phyloP scores from a whole-genome alignment of 2,329 filamentous ascomycete species.

The Salinomyces thailandicus region DNA sequence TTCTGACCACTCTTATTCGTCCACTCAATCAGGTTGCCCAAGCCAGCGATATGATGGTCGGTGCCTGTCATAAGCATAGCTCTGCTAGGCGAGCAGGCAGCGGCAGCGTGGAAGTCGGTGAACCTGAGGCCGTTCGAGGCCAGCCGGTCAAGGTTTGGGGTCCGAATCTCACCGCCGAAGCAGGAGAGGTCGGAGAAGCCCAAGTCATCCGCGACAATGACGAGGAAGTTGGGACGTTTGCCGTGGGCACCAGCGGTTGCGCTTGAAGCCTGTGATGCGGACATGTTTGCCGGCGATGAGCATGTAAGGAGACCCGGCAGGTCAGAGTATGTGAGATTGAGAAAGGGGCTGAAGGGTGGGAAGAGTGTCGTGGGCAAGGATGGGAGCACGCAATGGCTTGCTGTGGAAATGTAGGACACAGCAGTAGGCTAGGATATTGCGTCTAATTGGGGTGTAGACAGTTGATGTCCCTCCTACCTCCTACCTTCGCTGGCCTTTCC shows the following conservation, averaged over 20 bases:
- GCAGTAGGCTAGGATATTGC: no score
- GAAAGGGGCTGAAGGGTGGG: not conserved
- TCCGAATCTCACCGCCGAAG: constrained; percentile 52
- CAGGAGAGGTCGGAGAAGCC: constrained; percentile 45
- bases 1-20: constrained; percentile 45
- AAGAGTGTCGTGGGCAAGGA: no score
- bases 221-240: constrained; percentile 49
- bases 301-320: constrained; percentile 10
- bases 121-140: constrained; percentile 43
- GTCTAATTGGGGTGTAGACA: no score
- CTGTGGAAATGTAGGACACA: no score
- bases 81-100: constrained; percentile 54
- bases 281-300: constrained; percentile 20
- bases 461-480: no score
- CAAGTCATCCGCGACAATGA: constrained; percentile 32
- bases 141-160: constrained; percentile 48
- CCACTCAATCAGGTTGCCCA: constrained; percentile 51
- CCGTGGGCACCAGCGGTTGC: constrained; percentile 15
- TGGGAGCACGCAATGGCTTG: no score
- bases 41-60: constrained; percentile 49
- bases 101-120: constrained; percentile 55
- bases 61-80: constrained; percentile 59
- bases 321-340: not conserved
- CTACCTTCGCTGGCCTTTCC: no score
- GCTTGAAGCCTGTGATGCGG: constrained; percentile 21